phyloP scores from a whole-genome alignment of 2,329 filamentous ascomycete genomes.

The Phoma sp. region DNA sequence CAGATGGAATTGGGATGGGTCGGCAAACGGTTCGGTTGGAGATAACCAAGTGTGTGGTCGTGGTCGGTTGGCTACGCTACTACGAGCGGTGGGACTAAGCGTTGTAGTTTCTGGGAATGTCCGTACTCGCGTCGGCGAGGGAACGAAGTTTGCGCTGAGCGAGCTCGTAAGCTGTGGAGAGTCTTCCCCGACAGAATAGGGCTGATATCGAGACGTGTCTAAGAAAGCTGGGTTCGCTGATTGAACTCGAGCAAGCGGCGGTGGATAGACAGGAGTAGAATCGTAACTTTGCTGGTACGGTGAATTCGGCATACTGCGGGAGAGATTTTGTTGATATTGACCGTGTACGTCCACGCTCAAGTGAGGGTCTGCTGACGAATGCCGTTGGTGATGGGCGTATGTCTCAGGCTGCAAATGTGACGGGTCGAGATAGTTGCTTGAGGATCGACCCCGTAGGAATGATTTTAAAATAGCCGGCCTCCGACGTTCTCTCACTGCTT shows the following conservation, averaged over 20 bases:
- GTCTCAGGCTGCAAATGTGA: conserved; percentile 9
- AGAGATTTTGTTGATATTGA: conserved; percentile 31
- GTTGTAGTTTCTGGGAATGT: conserved; percentile 37
- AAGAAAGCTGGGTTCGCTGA: conserved; percentile 31
- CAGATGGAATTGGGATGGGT: conserved; percentile 46
- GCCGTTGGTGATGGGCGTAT: conserved; percentile 23
- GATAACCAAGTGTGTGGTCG: conserved; percentile 45
- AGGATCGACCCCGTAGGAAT: conserved; percentile 35
- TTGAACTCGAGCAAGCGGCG: conserved; percentile 26
- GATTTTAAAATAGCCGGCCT: conserved; percentile 34
- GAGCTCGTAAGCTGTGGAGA: conserved; percentile 18
- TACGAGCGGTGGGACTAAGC: conserved; percentile 26
- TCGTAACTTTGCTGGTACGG: conserved; percentile 30
- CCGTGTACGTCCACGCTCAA: conserved; percentile 31
- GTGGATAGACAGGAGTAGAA: conserved; percentile 14
- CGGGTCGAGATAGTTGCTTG: conserved; percentile 26
- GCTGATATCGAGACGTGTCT: conserved; percentile 22
- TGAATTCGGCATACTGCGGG: conserved; percentile 46
- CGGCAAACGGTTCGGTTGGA: conserved; percentile 44
- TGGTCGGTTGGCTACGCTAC: conserved; percentile 25
- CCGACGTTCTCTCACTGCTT: conserved; percentile 30
- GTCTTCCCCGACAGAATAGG: conserved; percentile 18
- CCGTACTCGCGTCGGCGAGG: conserved; percentile 30
- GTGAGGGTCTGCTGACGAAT: conserved; percentile 26
- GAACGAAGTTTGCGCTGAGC: conserved; percentile 30